A percentile compares a stretch with the other conserved stretches of the same genome.
Conservation (phyloP, 192 early-diverging fungal species). For the Phycomyces nitens region DNA sequence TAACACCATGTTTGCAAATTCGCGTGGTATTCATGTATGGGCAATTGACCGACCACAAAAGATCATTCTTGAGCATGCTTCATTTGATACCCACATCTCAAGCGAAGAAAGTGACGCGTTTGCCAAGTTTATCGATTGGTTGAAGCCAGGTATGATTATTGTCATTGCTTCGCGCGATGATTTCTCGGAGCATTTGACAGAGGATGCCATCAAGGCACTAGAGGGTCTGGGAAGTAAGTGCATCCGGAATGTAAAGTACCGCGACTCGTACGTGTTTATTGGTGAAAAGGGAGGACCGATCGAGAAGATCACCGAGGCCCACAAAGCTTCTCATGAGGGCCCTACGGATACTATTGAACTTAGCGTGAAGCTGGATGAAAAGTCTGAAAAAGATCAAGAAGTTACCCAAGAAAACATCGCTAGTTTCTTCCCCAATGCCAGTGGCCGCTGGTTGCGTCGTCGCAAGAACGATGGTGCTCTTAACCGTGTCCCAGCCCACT, state of each 20-base stretch:
- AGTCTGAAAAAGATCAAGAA: slow-evolving; percentile 45
- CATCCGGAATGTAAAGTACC: slow-evolving; percentile 58
- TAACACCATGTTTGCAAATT: slow-evolving; percentile 45
- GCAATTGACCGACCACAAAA: slow-evolving; percentile 70
- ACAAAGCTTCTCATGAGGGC: slow-evolving; percentile 47
- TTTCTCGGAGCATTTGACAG: slow-evolving; percentile 62
- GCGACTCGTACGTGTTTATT: slow-evolving; percentile 84
- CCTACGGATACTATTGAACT: slow-evolving; percentile 59
- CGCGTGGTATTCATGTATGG: slow-evolving; percentile 75
- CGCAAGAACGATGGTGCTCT: slow-evolving; percentile 83
- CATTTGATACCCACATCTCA: slow-evolving; percentile 74
- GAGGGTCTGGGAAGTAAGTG: slow-evolving; percentile 58
- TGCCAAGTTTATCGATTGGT: slow-evolving; percentile 58
- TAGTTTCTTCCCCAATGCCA: slow-evolving; percentile 44
- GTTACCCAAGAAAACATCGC: slow-evolving; percentile 41
- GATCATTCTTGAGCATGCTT: slow-evolving; percentile 59
- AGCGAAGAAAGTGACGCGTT: slow-evolving; percentile 61
- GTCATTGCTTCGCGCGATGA: slow-evolving; percentile 68
- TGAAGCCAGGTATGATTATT: slow-evolving; percentile 66
- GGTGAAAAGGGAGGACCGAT: slow-evolving; percentile 62
- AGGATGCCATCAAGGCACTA: slow-evolving; percentile 51
- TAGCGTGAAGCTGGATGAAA: slow-evolving; percentile 43
- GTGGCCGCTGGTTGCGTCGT: slow-evolving; percentile 69
- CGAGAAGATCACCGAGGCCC: slow-evolving; percentile 46
- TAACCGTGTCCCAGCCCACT: slow-evolving; percentile 73